A percentile compares a stretch with the other conserved stretches of the same genome.
Evolutionary conservation across 768 basidiomycete genomes (phyloP).

Genomic region (Boletus fagicola): DNA sequence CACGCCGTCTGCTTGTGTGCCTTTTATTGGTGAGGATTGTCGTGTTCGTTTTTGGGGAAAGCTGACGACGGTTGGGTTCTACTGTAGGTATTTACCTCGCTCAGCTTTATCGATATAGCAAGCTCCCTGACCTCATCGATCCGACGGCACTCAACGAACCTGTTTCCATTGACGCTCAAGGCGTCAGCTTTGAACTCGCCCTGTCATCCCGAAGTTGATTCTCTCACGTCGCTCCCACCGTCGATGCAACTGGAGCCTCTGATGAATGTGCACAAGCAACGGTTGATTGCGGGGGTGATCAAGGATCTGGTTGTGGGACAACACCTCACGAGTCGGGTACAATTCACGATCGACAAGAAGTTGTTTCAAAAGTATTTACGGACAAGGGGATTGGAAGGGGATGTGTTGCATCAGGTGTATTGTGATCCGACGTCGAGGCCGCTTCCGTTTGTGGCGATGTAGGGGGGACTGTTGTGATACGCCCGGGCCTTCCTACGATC

Average conservation of each 20-base stretch:
- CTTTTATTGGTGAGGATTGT: conserved; percentile 68
- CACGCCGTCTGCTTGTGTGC: conserved; percentile 63
- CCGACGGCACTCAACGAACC: conserved; percentile 73
- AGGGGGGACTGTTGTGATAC: background rate
- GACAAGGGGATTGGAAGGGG: conserved; percentile 61
- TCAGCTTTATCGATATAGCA: conserved; percentile 61
- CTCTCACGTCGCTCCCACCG: conserved; percentile 66
- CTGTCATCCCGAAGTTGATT: conserved; percentile 71
- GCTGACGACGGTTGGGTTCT: conserved; percentile 6
- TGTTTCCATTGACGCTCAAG: conserved; percentile 61
- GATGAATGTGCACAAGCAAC: conserved; percentile 88
- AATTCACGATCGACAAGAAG: conserved; percentile 70
- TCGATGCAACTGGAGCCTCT: conserved; percentile 82
- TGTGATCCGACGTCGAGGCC: conserved; percentile 21
- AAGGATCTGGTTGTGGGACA: conserved; percentile 80
- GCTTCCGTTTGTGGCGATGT: conserved; percentile 24
- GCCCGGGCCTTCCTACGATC: too few relatives aligned
- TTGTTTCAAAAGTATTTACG: conserved; percentile 73
- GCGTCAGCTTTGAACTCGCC: conserved; percentile 65
- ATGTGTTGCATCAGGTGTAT: conserved; percentile 52
- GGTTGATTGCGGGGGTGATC: conserved; percentile 76
- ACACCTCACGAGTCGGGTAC: conserved; percentile 72
- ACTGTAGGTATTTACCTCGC: conserved; percentile 80
- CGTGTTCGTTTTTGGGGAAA: background rate
- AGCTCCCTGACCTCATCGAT: conserved; percentile 78